Evolutionary conservation across 2,329 filamentous ascomycete genomes (phyloP).

Genomic region (Hypoxylon sp.): DNA sequence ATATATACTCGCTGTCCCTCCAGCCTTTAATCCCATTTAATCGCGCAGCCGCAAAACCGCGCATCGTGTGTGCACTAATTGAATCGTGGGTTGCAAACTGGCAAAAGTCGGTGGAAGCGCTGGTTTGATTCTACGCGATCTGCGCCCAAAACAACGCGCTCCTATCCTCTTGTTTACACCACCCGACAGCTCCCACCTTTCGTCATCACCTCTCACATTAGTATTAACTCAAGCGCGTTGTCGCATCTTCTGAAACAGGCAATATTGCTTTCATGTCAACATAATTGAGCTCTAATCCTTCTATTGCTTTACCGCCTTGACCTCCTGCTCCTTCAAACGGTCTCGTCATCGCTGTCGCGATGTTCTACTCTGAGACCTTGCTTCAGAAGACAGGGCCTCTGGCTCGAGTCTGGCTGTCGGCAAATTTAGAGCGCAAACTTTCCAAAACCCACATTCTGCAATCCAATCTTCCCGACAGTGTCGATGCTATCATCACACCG

Average conservation of each 20-base stretch:
- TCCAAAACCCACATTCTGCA: conserved; percentile 97
- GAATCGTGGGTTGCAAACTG: conserved; percentile 34
- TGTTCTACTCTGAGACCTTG: conserved; percentile 98
- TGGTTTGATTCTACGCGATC: conserved; percentile 47
- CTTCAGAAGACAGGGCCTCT: conserved; percentile 97
- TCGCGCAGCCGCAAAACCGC: conserved; percentile 20
- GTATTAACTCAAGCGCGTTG: conserved; percentile 35
- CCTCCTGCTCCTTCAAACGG: conserved; percentile 37
- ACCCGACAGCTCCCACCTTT: conserved; percentile 40
- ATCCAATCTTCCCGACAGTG: conserved; percentile 94
- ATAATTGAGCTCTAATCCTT: conserved; percentile 33
- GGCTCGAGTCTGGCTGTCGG: conserved; percentile 97
- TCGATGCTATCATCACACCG: conserved; percentile 93
- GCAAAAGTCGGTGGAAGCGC: conserved; percentile 37
- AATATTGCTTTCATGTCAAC: conserved; percentile 43
- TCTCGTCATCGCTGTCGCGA: conserved; percentile 62
- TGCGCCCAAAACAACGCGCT: conserved; percentile 51
- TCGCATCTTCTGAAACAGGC: conserved; percentile 30
- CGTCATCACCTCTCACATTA: conserved; percentile 32
- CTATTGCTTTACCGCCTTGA: conserved; percentile 40
- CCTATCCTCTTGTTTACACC: conserved; percentile 51
- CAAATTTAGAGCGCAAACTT: conserved; percentile 98
- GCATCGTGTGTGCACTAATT: conserved; percentile 41
- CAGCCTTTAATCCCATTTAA: conserved; percentile 18
- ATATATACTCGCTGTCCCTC: conserved; percentile 37